phyloP scores from a whole-genome alignment of 2,329 filamentous ascomycete species.

The Zalaria obscura region DNA sequence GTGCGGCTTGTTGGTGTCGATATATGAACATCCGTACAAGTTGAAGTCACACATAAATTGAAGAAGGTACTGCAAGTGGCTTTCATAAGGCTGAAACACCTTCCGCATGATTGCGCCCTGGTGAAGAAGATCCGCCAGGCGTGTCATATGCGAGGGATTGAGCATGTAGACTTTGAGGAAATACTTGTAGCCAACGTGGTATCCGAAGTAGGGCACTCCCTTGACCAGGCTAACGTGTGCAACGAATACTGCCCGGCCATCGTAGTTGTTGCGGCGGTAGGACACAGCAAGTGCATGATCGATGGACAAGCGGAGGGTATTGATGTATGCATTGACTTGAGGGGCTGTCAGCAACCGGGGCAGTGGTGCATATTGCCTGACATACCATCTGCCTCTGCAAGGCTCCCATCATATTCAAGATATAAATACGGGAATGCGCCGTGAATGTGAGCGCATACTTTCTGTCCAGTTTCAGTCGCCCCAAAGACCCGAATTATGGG shows the following conservation, averaged over 20 bases:
- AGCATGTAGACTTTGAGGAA: conserved; percentile 93
- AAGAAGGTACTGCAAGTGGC: conserved; percentile 77
- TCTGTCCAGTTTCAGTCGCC: conserved; percentile 85
- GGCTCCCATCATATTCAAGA: conserved; percentile 63
- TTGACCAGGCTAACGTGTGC: conserved; percentile 87
- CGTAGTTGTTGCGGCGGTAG: conserved; percentile 63
- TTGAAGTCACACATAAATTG: conserved; percentile 99
- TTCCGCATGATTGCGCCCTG: conserved; percentile 79
- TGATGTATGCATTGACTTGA: conserved; percentile 61
- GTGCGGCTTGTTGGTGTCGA: conserved; percentile 54
- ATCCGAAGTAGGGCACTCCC: conserved; percentile 90
- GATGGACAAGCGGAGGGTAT: conserved; percentile 68
- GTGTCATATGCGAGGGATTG: conserved; percentile 75
- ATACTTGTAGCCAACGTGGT: conserved; percentile 78
- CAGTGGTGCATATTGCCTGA: not conserved
- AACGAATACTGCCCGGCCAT: conserved; percentile 59
- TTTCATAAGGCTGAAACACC: conserved; percentile 82
- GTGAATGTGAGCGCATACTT: conserved; percentile 90
- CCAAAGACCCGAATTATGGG: conserved; percentile 87
- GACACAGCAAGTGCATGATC: conserved; percentile 79
- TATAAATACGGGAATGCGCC: conserved; percentile 95
- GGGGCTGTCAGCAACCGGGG: not conserved
- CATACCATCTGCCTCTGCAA: conserved; percentile 54
- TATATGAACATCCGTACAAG: conserved; percentile 81
- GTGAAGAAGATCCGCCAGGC: conserved; percentile 71